Evolutionary conservation across 768 basidiomycete genomes (phyloP), one percentile per base, ranked within the genome.

Genomic region (Boletus rubropictus): DNA sequence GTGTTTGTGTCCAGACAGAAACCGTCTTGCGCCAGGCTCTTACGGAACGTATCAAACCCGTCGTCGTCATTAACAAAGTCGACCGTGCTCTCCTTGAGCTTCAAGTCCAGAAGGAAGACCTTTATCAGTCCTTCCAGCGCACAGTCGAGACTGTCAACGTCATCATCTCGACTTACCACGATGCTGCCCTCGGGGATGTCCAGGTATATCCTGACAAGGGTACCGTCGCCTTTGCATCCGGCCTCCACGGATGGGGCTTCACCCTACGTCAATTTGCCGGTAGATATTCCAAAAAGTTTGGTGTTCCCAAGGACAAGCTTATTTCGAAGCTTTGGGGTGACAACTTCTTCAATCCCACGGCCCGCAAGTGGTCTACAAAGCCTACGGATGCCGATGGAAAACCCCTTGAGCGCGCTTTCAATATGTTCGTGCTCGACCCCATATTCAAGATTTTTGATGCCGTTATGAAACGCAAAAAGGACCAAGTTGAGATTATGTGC

Each of bases 381-480:
- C 50, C 68, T 54, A 71, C 70, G 20, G 84, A 82, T 54, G 79
- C 82, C 46, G 86, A 93, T 58, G 92, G 91, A 62, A 94, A 93
- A 66, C 70, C 69, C n/a, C 86, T 97, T 46, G 96, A 98, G 65
- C 94, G 96, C 72, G 93, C 95, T 47, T 99, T 99, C 82, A 97
- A 93, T 75, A 73, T 77, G 77, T 98, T 99, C 73, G 91, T 98
- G 49, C 88, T 98, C 58, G 96, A 99, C 72, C 96, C 96, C 52
- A 98, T 99, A 74, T 99, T 89, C 85, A 90, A 82, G 71, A 83
- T 99, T 62, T 99, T 99, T 74, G 93, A 95, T 58, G 85, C 86
- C 59, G 89, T 96, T 70, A 97, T 97, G 93, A 95, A 98, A 79
- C 94, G 86, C 81, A 95, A 98, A 78, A 98, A 95, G 79, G 94